phyloP scores from a whole-genome alignment of 176 grass and related monocot species.

The Stipa capillata region DNA sequence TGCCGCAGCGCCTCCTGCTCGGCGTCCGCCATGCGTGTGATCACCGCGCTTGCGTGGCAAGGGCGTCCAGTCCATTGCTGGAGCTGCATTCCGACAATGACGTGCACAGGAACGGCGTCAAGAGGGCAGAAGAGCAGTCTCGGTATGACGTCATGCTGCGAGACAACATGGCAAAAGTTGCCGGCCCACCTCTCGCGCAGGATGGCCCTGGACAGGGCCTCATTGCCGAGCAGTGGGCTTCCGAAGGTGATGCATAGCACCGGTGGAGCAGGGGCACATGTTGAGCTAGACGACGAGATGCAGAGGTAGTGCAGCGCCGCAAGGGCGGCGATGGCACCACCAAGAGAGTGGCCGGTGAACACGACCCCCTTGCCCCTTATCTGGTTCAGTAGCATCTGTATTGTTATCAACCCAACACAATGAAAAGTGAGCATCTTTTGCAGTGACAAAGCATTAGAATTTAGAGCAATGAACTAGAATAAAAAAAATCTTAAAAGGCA shows the following conservation, averaged over 20 bases:
- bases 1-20: constrained; percentile 36
- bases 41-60: background rate
- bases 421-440: background rate
- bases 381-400: constrained; percentile 61
- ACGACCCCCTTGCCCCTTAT: constrained; percentile 69
- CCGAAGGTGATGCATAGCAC: constrained; percentile 83
- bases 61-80: constrained; percentile 6
- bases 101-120: constrained; percentile 3
- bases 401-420: background rate
- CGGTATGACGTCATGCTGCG: constrained; percentile 69
- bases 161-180: constrained; percentile 73
- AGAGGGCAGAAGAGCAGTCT: constrained; percentile 82
- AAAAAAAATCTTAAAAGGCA: background rate
- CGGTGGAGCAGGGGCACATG: constrained; percentile 16
- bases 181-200: constrained; percentile 65
- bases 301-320: constrained; percentile 70
- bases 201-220: constrained; percentile 54
- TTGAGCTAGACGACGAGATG: constrained; percentile 37
- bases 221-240: constrained; percentile 68
- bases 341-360: constrained; percentile 82
- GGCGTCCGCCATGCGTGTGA: background rate
- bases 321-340: constrained; percentile 60
- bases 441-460: background rate
- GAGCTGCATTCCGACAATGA: constrained; percentile 46
- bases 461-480: background rate